Evolutionary conservation across 768 basidiomycete species (phyloP).

Genomic region (Macrolepiota fuliginosa): DNA sequence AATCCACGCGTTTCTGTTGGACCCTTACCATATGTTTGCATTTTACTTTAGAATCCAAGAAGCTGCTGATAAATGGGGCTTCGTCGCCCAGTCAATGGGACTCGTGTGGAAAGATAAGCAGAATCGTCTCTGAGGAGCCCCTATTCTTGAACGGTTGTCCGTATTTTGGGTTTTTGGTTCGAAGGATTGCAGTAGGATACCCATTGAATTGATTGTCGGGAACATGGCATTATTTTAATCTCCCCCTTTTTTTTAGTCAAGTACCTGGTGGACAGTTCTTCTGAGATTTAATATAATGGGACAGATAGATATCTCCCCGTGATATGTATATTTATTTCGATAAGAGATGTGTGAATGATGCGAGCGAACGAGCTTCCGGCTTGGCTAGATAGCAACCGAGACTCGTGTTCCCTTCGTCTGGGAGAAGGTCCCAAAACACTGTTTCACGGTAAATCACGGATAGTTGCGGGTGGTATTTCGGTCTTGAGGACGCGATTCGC

Average conservation of each 20-base stretch:
- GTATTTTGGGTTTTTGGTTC: neutral
- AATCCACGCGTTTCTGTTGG: neutral
- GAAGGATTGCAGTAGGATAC: neutral
- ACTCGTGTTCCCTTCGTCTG: neutral
- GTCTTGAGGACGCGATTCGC: constrained; percentile 82
- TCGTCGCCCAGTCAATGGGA: constrained; percentile 67
- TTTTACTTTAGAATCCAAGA: constrained; percentile 60
- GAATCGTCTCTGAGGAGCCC: neutral
- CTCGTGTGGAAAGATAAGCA: constrained; percentile 33
- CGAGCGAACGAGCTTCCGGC: neutral
- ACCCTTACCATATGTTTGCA: neutral
- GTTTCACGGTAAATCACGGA: neutral
- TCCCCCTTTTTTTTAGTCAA: neutral
- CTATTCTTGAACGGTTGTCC: neutral
- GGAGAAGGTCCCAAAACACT: neutral
- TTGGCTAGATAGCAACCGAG: neutral
- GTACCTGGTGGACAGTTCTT: neutral
- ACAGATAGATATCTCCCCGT: neutral
- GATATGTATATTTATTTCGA: neutral
- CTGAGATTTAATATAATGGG: neutral
- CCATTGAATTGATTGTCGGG: neutral
- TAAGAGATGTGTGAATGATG: neutral
- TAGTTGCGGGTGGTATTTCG: constrained; percentile 48
- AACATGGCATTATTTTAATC: neutral
- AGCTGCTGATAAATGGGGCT: constrained; percentile 75